Base-by-base conservation (phyloP, 345 rosid genomes). In the Litchi chinensis region DNA sequence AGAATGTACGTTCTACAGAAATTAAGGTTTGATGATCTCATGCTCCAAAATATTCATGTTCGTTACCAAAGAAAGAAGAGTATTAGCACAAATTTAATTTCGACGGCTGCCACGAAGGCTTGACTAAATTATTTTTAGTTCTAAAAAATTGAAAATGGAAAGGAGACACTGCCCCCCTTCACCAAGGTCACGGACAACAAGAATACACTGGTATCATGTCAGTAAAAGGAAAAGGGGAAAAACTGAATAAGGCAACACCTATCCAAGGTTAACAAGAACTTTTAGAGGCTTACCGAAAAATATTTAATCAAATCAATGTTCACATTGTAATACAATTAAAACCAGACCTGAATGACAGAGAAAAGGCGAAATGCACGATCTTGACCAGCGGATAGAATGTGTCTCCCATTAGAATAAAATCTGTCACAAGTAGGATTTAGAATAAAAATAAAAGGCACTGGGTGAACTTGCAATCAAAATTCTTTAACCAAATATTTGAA, bases 301-400 rank as follows among this genome's bases (percentile, higher is more conserved):
- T 19, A 39, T 48, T 24, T 15, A 59, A 39, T 24, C 41, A 71
- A 83, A 60, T 46, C 28, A 26, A 39, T 6, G 2, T 19, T 57
- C n/a, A 26, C n/a, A 57, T 8, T 77, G 28, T 19, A 40, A 13
- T 74, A 64, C 21, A 39, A 28, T 59, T 64, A 8, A 60, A 26
- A 50, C 44, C 79, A 37, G 78, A 96, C 98, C 94, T 96, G 98
- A 68, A 96, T 82, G 41, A 94, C 87, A 28, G 99, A 96, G 86
- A 96, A 96, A 75, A 96, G 90, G 46, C 94, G 98, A 78, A 96
- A 96, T 28, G 97, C 97, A 50, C 99, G 97, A 85, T 96, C 99
- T 84, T 91, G 98, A 77, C 99, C 98, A 81, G 97, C 99, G 81
- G 98, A 96, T 70, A 96, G 85, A 81, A 96, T 93, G 81, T 96